A percentile compares a stretch with the other conserved stretches of the same genome.
phyloP scores from a whole-genome alignment of 345 rosid genomes.

The Camelina hispida region DNA sequence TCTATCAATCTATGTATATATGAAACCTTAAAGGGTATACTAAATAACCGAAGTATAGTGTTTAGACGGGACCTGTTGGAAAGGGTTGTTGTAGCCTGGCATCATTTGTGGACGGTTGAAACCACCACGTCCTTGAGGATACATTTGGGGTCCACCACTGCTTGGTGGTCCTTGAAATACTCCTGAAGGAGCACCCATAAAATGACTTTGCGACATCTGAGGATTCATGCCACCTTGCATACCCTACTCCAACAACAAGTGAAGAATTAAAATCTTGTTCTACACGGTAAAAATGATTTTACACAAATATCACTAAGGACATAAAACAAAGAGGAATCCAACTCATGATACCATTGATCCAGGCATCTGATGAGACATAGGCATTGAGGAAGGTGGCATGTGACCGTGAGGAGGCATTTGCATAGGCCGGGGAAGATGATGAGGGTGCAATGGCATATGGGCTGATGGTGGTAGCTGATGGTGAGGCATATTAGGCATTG shows the following conservation, averaged over 20 bases:
- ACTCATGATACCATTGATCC: conserved; percentile 67
- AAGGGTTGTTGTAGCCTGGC: conserved; percentile 88
- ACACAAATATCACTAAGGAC: not conserved
- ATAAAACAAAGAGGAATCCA: conserved; percentile 10
- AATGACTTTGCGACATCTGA: conserved; percentile 80
- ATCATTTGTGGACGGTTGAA: conserved; percentile 86
- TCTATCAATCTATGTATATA: not conserved
- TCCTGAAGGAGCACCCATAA: conserved; percentile 72
- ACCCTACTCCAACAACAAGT: conserved; percentile 53
- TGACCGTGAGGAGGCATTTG: conserved; percentile 78
- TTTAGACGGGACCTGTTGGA: conserved; percentile 49
- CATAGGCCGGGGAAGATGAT: conserved; percentile 82
- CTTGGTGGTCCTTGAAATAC: conserved; percentile 71
- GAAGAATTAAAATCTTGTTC: not conserved
- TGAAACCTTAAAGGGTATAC: not conserved
- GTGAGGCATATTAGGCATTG: conserved; percentile 84
- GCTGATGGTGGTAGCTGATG: conserved; percentile 71
- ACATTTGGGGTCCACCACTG: conserved; percentile 90
- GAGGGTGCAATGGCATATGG: conserved; percentile 75
- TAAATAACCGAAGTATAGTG: conserved; percentile 1
- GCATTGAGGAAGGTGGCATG: conserved; percentile 61
- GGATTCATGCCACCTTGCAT: conserved; percentile 85
- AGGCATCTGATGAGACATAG: conserved; percentile 65
- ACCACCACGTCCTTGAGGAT: conserved; percentile 74
- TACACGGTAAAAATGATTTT: not conserved